Base-by-base conservation (phyloP, 169 alveolate genomes). In the Plasmodium adleri region DNA sequence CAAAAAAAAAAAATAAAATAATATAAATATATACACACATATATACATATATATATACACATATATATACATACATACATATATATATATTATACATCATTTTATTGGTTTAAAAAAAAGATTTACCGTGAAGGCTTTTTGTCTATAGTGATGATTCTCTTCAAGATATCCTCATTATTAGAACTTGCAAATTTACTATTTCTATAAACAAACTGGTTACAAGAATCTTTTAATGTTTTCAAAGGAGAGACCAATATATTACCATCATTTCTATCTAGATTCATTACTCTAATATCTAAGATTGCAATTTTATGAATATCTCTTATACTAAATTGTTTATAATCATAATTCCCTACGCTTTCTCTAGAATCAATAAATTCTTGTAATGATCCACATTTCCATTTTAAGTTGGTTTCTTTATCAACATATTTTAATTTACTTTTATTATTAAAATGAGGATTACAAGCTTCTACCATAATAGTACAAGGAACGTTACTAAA, bases 191-290 rank as follows among this genome's bases (percentile, higher is more conserved):
- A 22, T 58, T 70, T 43, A 24, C 32, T 63, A n/a, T 54, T 64
- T 9, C 90, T 17, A 17, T 90, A 54, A 2, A 59, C 49, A 13
- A 60, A 62, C 22, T 85, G 72, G 49, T 54, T 83, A 15, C 93
- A 73, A 43, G 88, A 75, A 72, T 91, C 93, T 66, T 74, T 93
- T 67, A 72, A 71, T 7, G 90, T 91, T 43, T 92, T 68, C 56
- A 92, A 66, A 45, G 94, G 95, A 17, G 95, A 92, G 56, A 98
- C 99, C 67, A 99, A 95, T 59, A 99, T 98, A 88, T 99, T 99
- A 50, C 98, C 98, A 89, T 99, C 99, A 92, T 99, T 99, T 75
- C 99, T 92, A 92, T 99, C 99, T 70, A 98, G 95, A 88, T 99
- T 99, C 87, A 97, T 93, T n/a, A 99, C 97, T 63, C 99, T 95